Base-by-base conservation (phyloP, 176 grass and related monocot species). In the Chrysopogon serrulatus region DNA sequence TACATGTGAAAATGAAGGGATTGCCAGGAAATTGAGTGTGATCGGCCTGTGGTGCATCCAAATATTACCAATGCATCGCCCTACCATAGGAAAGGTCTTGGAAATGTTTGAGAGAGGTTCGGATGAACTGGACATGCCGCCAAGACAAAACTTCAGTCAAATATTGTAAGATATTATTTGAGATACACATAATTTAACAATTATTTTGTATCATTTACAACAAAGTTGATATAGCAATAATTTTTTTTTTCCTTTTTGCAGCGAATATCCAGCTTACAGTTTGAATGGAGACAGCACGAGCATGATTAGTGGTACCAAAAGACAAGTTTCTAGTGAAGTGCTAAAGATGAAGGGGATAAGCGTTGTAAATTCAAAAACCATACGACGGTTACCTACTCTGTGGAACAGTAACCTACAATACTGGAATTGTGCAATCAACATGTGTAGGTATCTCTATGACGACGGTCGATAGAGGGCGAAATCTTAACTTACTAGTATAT, bases 71-170 rank as follows among this genome's bases (percentile, higher is more conserved):
- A 21, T 36, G 34, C 62, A 88, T 68, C 90, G 93, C 3, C 90
- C 93, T 43, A 92, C 88, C 0, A 95, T 92, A 44, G 79, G 79
- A 4, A 73, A 87, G 17, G 93, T 92, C 21, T 19, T 92, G 41
- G 88, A 95, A 74, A 92, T 95, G 90, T 88, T 95, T 0, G 87
- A 92, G 21, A 84, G 74, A 88, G 80, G 74, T 24, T 32, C 31
- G 11, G 13, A 79, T 26, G 90, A 88, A 4, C 1, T 92, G 37
- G 82, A 83, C 12, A 85, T 92, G 73, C 88, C 88, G 13, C 87
- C 68, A 1, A 71, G 66, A 23, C 66, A 69, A 41, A 69, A 69
- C 66, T 69, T 69, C 36, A 69, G 66, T 7, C 21, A 69, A 69
- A 41, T 41, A n/a, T 10, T 69, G 66, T 69, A 69, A 69, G 66